Evolutionary conservation across 1,284 basidiomycete genomes (phyloP), one percentile per base, ranked within the genome.

Genomic region (Wolfiporia cocos): DNA sequence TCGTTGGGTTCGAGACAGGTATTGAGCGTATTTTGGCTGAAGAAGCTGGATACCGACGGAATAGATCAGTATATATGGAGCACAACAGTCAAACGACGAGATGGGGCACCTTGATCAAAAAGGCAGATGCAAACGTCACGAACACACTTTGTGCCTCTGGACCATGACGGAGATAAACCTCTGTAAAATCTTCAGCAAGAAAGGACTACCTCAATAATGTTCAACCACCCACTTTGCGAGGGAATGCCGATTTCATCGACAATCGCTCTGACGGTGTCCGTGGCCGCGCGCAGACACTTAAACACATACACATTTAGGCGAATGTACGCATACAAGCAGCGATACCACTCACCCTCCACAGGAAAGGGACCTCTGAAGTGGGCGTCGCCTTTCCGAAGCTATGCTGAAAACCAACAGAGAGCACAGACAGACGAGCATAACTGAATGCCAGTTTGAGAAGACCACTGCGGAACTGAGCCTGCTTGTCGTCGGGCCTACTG

Each of bases 121-220:
- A 89, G 2, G 86, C 80, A 15, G 83, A 80, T 4, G 88, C 88
- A 50, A 92, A 92, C 0, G 85, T 85, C n/a, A 86, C 75, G 53
- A 90, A 89, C 18, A 92, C 79, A 47, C 81, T 84, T 51, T 92
- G 86, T 1, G 84, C 80, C 56, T 91, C 87, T 1, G 88, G 86
- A 0, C 86, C 87, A 55, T 90, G 85, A 3, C 82, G 73, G 41
- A 87, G 69, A 51, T 76, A 80, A 23, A 73, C 65, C 46, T 72
- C 77, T 79, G 47, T 5, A 12, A 20, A 5, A 45, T 26, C 37
- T 42, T 33, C 4, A 45, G 44, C 6, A 39, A 26, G 2, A 28
- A 7, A 9, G 26, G 9, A 24, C 17, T 29, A 20, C 10, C 24
- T 37, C 3, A 26, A 29, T 11, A 42, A 18, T 34, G 29, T 34